Percentiles rank a stretch among this genome's conserved stretches.
Conservation (phyloP, 257 asterid genomes). For the Solanum bukasovii region DNA sequence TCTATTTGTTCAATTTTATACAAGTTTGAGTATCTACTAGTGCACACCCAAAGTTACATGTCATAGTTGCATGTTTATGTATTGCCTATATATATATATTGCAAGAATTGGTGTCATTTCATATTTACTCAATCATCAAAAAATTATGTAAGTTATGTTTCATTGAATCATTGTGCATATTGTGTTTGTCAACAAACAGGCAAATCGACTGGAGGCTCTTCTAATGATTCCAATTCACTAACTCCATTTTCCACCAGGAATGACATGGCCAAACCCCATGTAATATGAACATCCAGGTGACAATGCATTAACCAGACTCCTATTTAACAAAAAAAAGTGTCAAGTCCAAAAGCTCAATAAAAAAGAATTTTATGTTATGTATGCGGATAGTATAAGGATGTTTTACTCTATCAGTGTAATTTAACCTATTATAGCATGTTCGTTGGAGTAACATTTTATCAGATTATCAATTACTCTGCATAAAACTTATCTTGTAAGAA, state of each 20-base stretch:
- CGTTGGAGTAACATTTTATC: background rate
- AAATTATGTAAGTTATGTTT: background rate
- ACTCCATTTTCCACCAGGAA: slow-evolving; percentile 72
- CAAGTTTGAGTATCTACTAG: background rate
- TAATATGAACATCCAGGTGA: slow-evolving; percentile 77
- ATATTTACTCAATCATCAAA: background rate
- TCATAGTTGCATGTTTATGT: no score
- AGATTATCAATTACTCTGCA: background rate
- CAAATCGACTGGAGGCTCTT: slow-evolving; percentile 57
- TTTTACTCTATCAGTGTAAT: background rate
- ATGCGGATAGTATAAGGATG: background rate
- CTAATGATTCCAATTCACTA: slow-evolving; percentile 37
- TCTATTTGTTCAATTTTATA: no score
- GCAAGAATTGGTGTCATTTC: background rate
- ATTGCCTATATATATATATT: no score
- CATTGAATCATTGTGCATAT: background rate
- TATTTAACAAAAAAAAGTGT: slow-evolving; percentile 7
- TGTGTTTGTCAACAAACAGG: slow-evolving; percentile 35
- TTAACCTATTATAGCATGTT: background rate
- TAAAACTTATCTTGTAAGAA: background rate
- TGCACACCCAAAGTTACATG: background rate
- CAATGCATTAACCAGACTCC: slow-evolving; percentile 89
- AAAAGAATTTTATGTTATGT: background rate
- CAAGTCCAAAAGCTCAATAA: background rate
- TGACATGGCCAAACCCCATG: slow-evolving; percentile 80